phyloP scores from a whole-genome alignment of 768 basidiomycete species.

The Atractiella rhizophila region DNA sequence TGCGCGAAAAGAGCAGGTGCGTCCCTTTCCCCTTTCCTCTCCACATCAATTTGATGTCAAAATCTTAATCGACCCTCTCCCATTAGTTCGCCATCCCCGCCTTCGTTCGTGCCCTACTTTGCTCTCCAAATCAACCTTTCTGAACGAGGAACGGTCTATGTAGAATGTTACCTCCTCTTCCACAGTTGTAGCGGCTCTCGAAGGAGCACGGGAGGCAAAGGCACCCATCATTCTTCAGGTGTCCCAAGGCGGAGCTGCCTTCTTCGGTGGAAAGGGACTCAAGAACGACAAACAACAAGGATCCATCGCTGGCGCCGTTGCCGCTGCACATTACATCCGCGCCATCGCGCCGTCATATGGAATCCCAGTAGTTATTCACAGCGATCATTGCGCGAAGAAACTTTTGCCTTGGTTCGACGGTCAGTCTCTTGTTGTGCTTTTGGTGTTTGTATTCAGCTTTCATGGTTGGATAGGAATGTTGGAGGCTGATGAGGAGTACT shows the following conservation, averaged over 20 bases:
- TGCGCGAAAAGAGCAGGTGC: constrained; percentile 61
- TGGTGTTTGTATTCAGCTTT: not conserved
- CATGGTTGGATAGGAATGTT: constrained; percentile 39
- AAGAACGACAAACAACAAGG: constrained; percentile 87
- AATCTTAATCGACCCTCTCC: no score
- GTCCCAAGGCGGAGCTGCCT: constrained; percentile 88
- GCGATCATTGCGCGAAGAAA: constrained; percentile 95
- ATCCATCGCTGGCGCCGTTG: constrained; percentile 70
- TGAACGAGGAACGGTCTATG: no score
- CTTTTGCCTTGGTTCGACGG: constrained; percentile 96
- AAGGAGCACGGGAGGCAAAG: constrained; percentile 94
- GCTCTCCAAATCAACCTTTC: constrained; percentile 3
- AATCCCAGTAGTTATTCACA: constrained; percentile 88
- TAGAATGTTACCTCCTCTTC: constrained; percentile 96
- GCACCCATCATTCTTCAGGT: constrained; percentile 92
- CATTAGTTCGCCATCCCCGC: constrained; percentile 26
- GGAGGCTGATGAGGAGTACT: constrained; percentile 78
- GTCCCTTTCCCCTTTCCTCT: constrained; percentile 11
- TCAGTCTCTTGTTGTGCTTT: not conserved
- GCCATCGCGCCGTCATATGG: constrained; percentile 71
- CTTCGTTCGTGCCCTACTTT: constrained; percentile 18
- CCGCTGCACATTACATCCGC: constrained; percentile 70
- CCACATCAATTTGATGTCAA: constrained; percentile 1
- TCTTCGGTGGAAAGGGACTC: constrained; percentile 88
- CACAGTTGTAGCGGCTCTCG: constrained; percentile 72